Percentiles rank a stretch among this genome's conserved stretches.
These are phyloP conservation scores for Cutaneotrichosporon sp. DNA, from an alignment of 1,284 basidiomycete genomes.

Conservation along the genomic window DNA sequence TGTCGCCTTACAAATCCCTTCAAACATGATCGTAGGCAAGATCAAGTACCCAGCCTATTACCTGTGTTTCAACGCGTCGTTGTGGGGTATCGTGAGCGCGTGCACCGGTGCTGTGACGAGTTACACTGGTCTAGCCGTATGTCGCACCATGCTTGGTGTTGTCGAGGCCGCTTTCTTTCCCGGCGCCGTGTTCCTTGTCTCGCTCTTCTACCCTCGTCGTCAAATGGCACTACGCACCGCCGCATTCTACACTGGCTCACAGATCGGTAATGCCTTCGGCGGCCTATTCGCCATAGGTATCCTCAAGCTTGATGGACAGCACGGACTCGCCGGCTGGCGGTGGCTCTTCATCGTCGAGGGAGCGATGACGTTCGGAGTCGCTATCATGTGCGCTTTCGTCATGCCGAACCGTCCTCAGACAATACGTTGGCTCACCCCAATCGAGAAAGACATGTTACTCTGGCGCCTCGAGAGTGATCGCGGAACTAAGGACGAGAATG, in stretches of 20 bases:
- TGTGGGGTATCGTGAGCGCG: conserved; percentile 45
- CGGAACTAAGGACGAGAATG: conserved; percentile 36
- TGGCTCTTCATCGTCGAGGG: conserved; percentile 34
- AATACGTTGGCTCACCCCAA: conserved; percentile 36
- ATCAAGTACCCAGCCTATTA: conserved; percentile 22
- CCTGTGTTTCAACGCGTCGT: conserved; percentile 34
- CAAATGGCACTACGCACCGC: conserved; percentile 42
- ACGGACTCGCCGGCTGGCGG: conserved; percentile 43
- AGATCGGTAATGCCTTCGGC: conserved; percentile 50
- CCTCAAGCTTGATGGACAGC: conserved; percentile 32
- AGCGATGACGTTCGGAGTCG: conserved; percentile 34
- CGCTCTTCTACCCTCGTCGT: conserved; percentile 39
- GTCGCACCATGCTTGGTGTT: conserved; percentile 40
- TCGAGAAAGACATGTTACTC: conserved; percentile 38
- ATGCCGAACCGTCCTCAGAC: conserved; percentile 42
- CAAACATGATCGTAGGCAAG: conserved; percentile 40
- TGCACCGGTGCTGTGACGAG: conserved; percentile 38
- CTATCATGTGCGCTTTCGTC: conserved; percentile 33
- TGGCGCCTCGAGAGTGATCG: conserved; percentile 45
- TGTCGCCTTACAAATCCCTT: conserved; percentile 42
- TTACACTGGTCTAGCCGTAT: conserved; percentile 39
- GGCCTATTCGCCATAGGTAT: conserved; percentile 47
- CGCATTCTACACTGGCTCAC: conserved; percentile 47
- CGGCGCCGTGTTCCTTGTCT: conserved; percentile 36
- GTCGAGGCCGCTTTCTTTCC: conserved; percentile 34